Evolutionary conservation across 139 green algal species (phyloP).

Genomic region (Volvox africanus): DNA sequence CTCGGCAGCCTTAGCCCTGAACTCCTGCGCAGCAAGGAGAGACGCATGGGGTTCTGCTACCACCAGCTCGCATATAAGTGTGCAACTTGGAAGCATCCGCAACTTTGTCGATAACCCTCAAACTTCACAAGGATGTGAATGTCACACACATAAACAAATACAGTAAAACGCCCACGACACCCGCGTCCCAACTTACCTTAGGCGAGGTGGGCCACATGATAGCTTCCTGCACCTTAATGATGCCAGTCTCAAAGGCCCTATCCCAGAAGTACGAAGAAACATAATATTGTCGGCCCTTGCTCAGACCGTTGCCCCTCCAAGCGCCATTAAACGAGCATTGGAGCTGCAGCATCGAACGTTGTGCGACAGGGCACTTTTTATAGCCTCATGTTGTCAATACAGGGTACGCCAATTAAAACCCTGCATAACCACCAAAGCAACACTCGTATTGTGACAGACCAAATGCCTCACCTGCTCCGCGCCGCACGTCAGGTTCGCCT

Average conservation of each 20-base stretch:
- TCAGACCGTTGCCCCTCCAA: slow-evolving; percentile 82
- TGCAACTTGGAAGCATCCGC: too few relatives aligned
- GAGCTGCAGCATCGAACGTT: slow-evolving; percentile 52
- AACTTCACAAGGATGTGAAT: too few relatives aligned
- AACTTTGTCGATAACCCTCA: too few relatives aligned
- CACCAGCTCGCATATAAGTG: background rate
- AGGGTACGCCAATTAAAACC: too few relatives aligned
- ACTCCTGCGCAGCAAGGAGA: slow-evolving; percentile 53
- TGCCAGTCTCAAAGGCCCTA: slow-evolving; percentile 68
- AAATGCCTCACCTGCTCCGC: slow-evolving; percentile 37
- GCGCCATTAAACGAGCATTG: slow-evolving; percentile 95
- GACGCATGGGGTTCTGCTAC: background rate
- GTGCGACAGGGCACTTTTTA: too few relatives aligned
- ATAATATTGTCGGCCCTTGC: slow-evolving; percentile 79
- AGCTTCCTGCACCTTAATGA: slow-evolving; percentile 63
- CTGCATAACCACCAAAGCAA: too few relatives aligned
- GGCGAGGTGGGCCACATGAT: slow-evolving; percentile 57
- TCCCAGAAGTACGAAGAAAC: slow-evolving; percentile 98
- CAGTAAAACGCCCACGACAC: background rate
- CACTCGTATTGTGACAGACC: background rate
- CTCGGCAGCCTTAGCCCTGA: slow-evolving; percentile 48
- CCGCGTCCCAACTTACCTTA: slow-evolving; percentile 42
- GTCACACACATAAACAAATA: too few relatives aligned
- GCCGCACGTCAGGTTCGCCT: slow-evolving; percentile 58
- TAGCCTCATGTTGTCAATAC: too few relatives aligned